phyloP scores from a whole-genome alignment of 1,284 basidiomycete species.

The Cryptococcus sp. region DNA sequence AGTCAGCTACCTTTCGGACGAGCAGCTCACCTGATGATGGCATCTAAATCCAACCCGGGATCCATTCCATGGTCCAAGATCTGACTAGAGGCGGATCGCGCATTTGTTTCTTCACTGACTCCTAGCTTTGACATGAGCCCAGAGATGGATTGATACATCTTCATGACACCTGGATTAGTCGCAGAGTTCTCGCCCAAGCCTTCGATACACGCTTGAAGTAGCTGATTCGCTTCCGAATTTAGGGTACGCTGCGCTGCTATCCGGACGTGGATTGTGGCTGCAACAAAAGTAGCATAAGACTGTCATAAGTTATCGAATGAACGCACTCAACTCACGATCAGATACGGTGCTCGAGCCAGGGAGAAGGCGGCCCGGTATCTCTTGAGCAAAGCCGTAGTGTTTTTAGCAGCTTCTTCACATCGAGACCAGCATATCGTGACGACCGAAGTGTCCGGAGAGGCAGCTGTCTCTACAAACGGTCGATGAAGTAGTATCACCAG shows the following conservation, averaged over 20 bases:
- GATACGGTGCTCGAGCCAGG: slow-evolving; percentile 34
- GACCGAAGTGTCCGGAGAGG: slow-evolving; percentile 11
- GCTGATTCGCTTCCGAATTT: slow-evolving; percentile 12
- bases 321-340: slow-evolving; percentile 24
- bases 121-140: slow-evolving; percentile 15
- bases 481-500: slow-evolving; percentile 35
- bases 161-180: slow-evolving; percentile 22
- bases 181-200: slow-evolving; percentile 20
- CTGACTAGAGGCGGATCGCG: background rate
- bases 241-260: slow-evolving; percentile 25
- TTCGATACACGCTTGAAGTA: slow-evolving; percentile 22
- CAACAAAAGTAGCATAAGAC: slow-evolving; percentile 37
- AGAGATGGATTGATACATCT: slow-evolving; percentile 17
- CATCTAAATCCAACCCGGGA: background rate
- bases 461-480: slow-evolving; percentile 31
- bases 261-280: slow-evolving; percentile 36
- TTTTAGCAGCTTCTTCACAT: slow-evolving; percentile 31
- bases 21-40: background rate
- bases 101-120: slow-evolving; percentile 4
- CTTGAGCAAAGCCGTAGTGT: slow-evolving; percentile 23
- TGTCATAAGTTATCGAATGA: background rate
- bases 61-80: background rate
- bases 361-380: slow-evolving; percentile 30
- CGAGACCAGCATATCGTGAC: slow-evolving; percentile 23
- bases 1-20: too few relatives aligned